Percentiles rank a stretch among this genome's conserved stretches.
Conservation (phyloP, 805 yeast genomes). For the Metschnikowia amazonensis region DNA sequence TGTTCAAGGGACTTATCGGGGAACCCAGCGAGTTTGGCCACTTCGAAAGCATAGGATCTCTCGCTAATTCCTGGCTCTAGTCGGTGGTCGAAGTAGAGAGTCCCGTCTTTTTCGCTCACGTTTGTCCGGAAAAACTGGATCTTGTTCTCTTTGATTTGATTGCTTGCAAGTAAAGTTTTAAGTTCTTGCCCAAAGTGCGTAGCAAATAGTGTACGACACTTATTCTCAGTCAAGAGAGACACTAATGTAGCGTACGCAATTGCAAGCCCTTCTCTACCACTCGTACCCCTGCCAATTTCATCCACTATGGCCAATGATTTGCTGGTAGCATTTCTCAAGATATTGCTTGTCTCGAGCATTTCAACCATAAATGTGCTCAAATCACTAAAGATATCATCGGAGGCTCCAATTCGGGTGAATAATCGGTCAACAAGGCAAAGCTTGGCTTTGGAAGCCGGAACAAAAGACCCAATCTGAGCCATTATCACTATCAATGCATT, state of each 20-base stretch:
- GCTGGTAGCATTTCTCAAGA: constrained; percentile 31
- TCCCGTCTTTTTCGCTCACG: constrained; percentile 23
- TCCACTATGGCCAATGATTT: constrained; percentile 42
- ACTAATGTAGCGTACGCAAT: constrained; percentile 75
- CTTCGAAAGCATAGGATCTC: constrained; percentile 71
- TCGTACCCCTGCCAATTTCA: constrained; percentile 46
- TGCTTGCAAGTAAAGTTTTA: constrained; percentile 32
- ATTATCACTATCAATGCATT: constrained; percentile 46
- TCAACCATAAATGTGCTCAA: constrained; percentile 52
- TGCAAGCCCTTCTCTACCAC: constrained; percentile 78
- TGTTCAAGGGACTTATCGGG: constrained; percentile 54
- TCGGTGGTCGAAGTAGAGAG: constrained; percentile 49
- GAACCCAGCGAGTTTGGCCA: constrained; percentile 77
- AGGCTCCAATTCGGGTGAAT: constrained; percentile 42
- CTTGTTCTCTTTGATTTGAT: constrained; percentile 24
- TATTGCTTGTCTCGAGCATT: constrained; percentile 40
- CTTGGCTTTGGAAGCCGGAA: constrained; percentile 46
- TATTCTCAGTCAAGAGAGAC: constrained; percentile 49
- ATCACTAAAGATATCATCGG: constrained; percentile 30
- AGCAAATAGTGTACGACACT: constrained; percentile 79
- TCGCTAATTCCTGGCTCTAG: constrained; percentile 65
- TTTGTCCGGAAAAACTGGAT: constrained; percentile 32
- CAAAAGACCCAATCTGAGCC: constrained; percentile 53
- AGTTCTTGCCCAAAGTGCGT: constrained; percentile 65
- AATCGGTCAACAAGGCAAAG: constrained; percentile 48